A percentile compares a stretch with the other conserved stretches of the same genome.
Conservation (phyloP, 2,329 filamentous ascomycete genomes). For the Beauveria bassiana region DNA sequence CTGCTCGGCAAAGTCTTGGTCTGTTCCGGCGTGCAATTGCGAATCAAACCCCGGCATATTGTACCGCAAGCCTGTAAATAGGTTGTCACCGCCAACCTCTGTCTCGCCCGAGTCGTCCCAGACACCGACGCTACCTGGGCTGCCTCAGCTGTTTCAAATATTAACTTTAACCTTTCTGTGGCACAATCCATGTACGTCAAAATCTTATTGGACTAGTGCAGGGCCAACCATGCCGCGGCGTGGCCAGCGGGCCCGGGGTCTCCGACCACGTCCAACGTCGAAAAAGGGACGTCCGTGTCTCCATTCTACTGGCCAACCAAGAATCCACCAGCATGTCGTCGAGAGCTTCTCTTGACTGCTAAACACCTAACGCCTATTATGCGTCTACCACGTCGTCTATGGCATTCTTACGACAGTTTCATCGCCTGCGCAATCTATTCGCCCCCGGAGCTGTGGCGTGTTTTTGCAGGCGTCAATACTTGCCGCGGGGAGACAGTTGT, state of each 20-base stretch:
- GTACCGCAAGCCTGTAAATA: not conserved
- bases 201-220: not conserved
- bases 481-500: not conserved
- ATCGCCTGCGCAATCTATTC: not conserved
- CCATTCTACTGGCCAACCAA: not conserved
- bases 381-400: not conserved
- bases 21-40: not conserved
- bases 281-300: not conserved
- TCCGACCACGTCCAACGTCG: not conserved
- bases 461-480: not conserved
- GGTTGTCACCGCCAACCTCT: not conserved
- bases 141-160: not conserved
- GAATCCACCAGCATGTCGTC: no score
- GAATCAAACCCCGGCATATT: not conserved
- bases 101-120: not conserved
- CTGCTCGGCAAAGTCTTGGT: not conserved
- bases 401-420: not conserved
- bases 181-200: not conserved
- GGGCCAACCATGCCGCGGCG: not conserved
- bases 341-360: no score
- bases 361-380: no score
- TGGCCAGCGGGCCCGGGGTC: constrained; percentile 6
- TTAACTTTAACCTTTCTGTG: not conserved
- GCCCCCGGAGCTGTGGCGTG: not conserved
- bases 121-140: not conserved